Evolutionary conservation across 345 rosid species (phyloP).

Genomic region (Ailanthus altissimus): DNA sequence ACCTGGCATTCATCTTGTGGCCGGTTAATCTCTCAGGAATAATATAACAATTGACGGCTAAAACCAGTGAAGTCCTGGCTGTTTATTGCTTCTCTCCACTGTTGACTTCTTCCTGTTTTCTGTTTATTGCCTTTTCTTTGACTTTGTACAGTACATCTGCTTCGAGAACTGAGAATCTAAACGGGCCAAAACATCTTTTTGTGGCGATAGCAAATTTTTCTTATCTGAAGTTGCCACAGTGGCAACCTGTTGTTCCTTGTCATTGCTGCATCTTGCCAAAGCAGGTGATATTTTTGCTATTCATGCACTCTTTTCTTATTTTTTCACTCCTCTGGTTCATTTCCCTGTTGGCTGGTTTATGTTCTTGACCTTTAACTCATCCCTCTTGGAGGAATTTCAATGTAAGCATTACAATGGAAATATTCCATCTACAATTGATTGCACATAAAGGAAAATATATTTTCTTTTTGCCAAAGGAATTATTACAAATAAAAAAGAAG

Average conservation of each 20-base stretch:
- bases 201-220: slow-evolving; percentile 90
- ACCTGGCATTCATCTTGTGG: too few species aligned
- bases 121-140: too few species aligned
- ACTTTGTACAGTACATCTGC: too few species aligned
- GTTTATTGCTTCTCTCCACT: too few species aligned
- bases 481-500: not conserved
- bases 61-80: too few species aligned
- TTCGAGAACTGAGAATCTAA: too few species aligned
- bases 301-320: not conserved
- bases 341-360: not conserved
- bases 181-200: slow-evolving; percentile 77
- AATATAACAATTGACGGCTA: too few species aligned
- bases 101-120: too few species aligned
- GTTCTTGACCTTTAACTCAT: not conserved
- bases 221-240: slow-evolving; percentile 81
- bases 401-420: not conserved
- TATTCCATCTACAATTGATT: not conserved
- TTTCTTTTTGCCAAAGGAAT: not conserved
- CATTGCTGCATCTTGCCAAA: slow-evolving; percentile 87
- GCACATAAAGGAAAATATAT: not conserved
- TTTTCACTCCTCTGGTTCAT: not conserved
- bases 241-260: slow-evolving; percentile 76
- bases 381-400: not conserved
- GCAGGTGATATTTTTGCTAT: slow-evolving; percentile 50
- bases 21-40: too few species aligned